phyloP scores from a whole-genome alignment of 306 rosid genomes.

The Ziziphus jujuba region DNA sequence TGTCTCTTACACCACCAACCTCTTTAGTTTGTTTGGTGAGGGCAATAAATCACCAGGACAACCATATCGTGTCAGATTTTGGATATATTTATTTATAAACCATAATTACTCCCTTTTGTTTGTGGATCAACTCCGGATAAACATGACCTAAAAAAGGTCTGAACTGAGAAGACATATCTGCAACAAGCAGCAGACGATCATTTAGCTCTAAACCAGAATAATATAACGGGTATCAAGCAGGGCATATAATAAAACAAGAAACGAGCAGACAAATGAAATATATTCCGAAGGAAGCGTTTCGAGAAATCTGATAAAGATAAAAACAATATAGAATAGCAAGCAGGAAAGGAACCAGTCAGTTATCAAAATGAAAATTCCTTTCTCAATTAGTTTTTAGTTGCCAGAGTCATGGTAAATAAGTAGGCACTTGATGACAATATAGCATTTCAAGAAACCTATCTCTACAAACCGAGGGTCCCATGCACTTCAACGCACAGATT shows the following conservation, averaged over 20 bases:
- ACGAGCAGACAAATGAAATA: not conserved
- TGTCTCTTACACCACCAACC: not conserved
- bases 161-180: conserved; percentile 8
- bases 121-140: not conserved
- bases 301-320: too few species aligned
- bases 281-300: too few species aligned
- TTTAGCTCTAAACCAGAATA: not conserved
- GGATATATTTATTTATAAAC: not conserved
- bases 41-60: not conserved
- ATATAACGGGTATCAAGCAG: not conserved
- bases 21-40: not conserved
- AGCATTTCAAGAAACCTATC: too few species aligned
- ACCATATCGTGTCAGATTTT: not conserved
- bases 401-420: too few species aligned
- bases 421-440: too few species aligned
- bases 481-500: too few species aligned
- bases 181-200: not conserved
- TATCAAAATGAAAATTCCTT: too few species aligned
- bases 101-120: not conserved
- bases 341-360: too few species aligned
- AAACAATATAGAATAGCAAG: too few species aligned
- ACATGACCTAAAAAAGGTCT: not conserved
- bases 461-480: too few species aligned
- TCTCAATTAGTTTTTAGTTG: too few species aligned
- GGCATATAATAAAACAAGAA: not conserved